A percentile compares a stretch with the other conserved stretches of the same genome.
phyloP scores from a whole-genome alignment of 75 land plant species.

The Larix kaempferi region DNA sequence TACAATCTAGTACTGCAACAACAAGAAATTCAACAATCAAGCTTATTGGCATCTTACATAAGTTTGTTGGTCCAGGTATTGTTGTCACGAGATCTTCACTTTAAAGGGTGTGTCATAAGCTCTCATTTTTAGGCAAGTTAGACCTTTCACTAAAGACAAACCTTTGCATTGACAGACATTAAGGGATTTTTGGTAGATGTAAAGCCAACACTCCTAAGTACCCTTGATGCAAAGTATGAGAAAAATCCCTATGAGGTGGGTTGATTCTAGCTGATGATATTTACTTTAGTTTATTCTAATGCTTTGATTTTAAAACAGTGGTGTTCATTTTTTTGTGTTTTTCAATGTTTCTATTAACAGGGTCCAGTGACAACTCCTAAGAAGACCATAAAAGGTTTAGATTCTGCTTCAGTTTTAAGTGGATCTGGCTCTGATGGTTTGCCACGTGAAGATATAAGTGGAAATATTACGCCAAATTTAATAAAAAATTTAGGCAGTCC shows the following conservation, averaged over 20 bases:
- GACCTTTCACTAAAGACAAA: not conserved
- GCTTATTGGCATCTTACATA: conserved; percentile 83
- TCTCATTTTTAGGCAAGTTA: no score
- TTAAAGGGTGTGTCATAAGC: no score
- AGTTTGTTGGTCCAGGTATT: conserved; percentile 93
- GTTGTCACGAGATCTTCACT: not conserved
- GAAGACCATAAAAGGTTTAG: conserved; percentile 58
- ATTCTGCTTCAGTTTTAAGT: conserved; percentile 35
- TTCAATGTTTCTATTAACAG: conserved; percentile 20
- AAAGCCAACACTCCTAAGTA: conserved; percentile 91
- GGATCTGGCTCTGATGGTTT: conserved; percentile 73
- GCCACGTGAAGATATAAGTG: conserved; percentile 98
- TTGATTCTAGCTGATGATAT: not conserved
- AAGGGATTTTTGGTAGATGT: conserved; percentile 90
- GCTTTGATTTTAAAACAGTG: not conserved
- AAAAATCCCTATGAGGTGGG: conserved; percentile 97
- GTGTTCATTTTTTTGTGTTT: not conserved
- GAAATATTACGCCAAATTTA: conserved; percentile 72
- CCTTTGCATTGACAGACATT: conserved; percentile 45
- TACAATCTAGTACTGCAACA: conserved; percentile 95
- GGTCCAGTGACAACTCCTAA: conserved; percentile 84
- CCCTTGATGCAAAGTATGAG: conserved; percentile 92
- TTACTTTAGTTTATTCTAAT: not conserved
- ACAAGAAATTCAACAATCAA: conserved; percentile 90
- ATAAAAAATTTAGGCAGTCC: conserved; percentile 82